A percentile compares a stretch with the other conserved stretches of the same genome.
Evolutionary conservation across 306 rosid genomes (phyloP).

Genomic region (Prunus armeniaca): DNA sequence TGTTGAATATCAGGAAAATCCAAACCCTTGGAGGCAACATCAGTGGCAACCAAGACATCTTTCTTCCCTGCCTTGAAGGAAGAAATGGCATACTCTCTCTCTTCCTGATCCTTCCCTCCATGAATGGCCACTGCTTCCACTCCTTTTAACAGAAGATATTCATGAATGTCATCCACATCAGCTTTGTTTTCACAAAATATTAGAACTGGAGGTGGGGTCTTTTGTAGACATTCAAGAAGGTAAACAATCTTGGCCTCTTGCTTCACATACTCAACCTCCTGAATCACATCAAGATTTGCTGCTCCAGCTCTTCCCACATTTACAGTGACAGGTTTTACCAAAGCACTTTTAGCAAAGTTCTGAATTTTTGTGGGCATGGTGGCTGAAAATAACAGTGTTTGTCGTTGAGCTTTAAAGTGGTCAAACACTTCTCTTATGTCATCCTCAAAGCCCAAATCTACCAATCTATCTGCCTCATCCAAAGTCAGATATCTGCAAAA

Average conservation of each 20-base stretch:
- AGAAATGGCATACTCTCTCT: constrained; percentile 80
- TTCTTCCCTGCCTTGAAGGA: constrained; percentile 77
- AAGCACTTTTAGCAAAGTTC: constrained; percentile 82
- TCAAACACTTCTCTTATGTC: constrained; percentile 87
- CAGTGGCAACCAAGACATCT: constrained; percentile 96
- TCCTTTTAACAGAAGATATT: constrained; percentile 90
- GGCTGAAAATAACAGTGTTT: constrained; percentile 85
- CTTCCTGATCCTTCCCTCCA: constrained; percentile 97
- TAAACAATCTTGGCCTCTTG: constrained; percentile 92
- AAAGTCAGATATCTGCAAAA: constrained; percentile 61
- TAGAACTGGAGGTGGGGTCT: constrained; percentile 87
- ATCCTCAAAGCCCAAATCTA: constrained; percentile 91
- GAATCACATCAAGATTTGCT: constrained; percentile 87
- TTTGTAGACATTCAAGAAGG: constrained; percentile 86
- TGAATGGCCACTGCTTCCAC: constrained; percentile 95
- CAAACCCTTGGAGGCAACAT: constrained; percentile 92
- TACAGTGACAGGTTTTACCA: constrained; percentile 73
- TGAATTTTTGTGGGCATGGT: constrained; percentile 95
- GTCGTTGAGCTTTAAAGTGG: constrained; percentile 91
- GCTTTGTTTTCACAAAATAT: constrained; percentile 91
- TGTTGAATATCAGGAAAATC: constrained; percentile 98
- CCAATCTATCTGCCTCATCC: constrained; percentile 94
- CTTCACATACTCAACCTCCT: constrained; percentile 91
- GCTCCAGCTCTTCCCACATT: constrained; percentile 97
- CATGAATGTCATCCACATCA: constrained; percentile 92